Evolutionary conservation across 306 rosid species (phyloP), one percentile per base, ranked within the genome.

Genomic region (Urtica urens): DNA sequence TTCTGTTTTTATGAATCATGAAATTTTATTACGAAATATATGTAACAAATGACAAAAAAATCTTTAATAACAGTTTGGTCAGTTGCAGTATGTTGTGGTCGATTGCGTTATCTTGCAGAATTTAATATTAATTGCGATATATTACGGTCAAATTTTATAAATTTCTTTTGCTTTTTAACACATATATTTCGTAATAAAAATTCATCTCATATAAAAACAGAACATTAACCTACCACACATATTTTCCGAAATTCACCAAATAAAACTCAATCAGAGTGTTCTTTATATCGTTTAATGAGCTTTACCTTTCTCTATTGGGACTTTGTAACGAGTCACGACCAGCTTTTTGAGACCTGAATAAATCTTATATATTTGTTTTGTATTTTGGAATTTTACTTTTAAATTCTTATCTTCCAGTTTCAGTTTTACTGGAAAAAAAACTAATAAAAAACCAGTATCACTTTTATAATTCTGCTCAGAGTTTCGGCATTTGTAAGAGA

Each of bases 271-370:
- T 41, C 3, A 4, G 10, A 41, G 3, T 41, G 20, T 6, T n/a
- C 10, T 48, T 68, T 60, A 47, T 38, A 34, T 64, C 43, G 57
- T 43, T 56, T 23, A 62, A 57, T 43, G 55, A 46, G 62, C 59
- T 59, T 46, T 16, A 53, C 69, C 53, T 79, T 79, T n/a, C n/a
- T 72, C 63, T 46, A 74, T 78, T 61, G 72, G 72, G 58, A 74
- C 58, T 69, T 72, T n/a, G n/a, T n/a, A n/a, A n/a, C n/a, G n/a
- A n/a, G 75, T 33, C 52, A 50, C 28, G 23, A 43, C 67, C 75
- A 67, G 67, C 78, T 66, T 79, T 79, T 72, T 57, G 58, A 57
- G 71, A 60, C 67, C 16, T 55, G 39, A 56, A 45, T 59, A 63
- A 34, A 56, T 6, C 60, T 27, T 35, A 41, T 13, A 17, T 41